These are phyloP conservation scores for Orbilia javanica DNA, from an alignment of 2,329 filamentous ascomycete species.

Conservation along the genomic window DNA sequence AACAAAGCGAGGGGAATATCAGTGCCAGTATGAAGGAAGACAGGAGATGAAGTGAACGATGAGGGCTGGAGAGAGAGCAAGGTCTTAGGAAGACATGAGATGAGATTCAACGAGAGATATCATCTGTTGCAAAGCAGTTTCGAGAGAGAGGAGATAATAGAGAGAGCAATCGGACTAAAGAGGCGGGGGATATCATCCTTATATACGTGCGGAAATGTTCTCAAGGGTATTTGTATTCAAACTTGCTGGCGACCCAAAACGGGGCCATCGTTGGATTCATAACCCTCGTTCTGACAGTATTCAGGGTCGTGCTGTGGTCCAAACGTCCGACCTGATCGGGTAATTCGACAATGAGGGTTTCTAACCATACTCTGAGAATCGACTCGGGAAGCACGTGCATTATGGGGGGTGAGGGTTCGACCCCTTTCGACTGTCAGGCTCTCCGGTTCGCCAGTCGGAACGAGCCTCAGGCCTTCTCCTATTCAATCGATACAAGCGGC, in stretches of 20 bases:
- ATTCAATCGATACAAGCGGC: neutral
- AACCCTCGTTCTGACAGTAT: neutral
- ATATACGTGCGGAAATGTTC: neutral
- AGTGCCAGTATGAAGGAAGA: neutral
- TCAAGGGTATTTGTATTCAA: too few relatives aligned
- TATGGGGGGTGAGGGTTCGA: neutral
- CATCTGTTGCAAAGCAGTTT: neutral
- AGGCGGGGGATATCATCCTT: neutral
- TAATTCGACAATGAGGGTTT: neutral
- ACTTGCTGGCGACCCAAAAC: neutral
- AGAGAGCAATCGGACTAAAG: neutral
- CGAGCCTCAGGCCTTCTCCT: neutral
- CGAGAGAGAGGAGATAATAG: neutral
- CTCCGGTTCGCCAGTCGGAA: neutral
- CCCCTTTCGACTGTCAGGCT: neutral
- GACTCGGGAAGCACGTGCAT: neutral
- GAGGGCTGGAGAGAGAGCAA: neutral
- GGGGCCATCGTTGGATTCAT: neutral
- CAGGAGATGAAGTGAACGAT: neutral
- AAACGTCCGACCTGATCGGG: neutral
- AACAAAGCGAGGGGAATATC: neutral
- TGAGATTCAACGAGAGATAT: neutral
- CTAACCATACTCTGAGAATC: neutral
- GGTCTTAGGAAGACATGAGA: neutral
- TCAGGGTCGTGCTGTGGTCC: neutral